Percentiles rank a stretch among this genome's conserved stretches.
phyloP scores from a whole-genome alignment of 1,139 yeast species.

The Pichia sp. region DNA sequence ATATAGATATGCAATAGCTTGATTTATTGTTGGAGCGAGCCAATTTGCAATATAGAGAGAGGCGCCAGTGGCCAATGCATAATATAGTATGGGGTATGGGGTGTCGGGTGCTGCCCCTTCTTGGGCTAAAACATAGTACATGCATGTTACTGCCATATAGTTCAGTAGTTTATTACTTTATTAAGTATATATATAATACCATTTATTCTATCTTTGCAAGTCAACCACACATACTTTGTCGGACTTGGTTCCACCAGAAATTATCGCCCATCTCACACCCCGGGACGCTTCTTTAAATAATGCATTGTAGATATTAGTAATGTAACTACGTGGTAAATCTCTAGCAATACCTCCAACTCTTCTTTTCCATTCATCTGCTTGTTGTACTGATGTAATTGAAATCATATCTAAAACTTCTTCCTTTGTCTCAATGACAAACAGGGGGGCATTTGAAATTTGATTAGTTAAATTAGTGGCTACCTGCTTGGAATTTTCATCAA shows the following conservation, averaged over 20 bases:
- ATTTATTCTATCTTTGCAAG: constrained; percentile 41
- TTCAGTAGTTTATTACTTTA: too few species aligned
- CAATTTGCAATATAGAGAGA: too few species aligned
- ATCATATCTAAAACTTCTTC: constrained; percentile 85
- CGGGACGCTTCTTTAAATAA: constrained; percentile 65
- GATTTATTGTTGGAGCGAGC: too few species aligned
- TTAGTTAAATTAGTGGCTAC: constrained; percentile 53
- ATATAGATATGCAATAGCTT: too few species aligned
- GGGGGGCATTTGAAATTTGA: constrained; percentile 56
- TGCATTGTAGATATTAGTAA: constrained; percentile 62
- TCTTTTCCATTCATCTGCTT: constrained; percentile 83
- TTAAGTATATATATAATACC: too few species aligned
- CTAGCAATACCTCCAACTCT: constrained; percentile 69
- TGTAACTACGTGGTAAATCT: constrained; percentile 69
- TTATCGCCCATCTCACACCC: constrained; percentile 67
- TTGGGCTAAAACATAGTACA: too few species aligned
- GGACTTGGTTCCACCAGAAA: constrained; percentile 71
- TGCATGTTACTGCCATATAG: too few species aligned
- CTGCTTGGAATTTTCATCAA: constrained; percentile 64
- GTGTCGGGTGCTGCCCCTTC: too few species aligned
- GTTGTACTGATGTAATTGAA: constrained; percentile 63
- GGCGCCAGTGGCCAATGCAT: too few species aligned
- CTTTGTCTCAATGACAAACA: constrained; percentile 67
- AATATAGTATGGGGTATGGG: too few species aligned
- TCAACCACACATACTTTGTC: constrained; percentile 66